Conservation (phyloP, 1,139 yeast genomes). For the Nadsonia commutata region DNA sequence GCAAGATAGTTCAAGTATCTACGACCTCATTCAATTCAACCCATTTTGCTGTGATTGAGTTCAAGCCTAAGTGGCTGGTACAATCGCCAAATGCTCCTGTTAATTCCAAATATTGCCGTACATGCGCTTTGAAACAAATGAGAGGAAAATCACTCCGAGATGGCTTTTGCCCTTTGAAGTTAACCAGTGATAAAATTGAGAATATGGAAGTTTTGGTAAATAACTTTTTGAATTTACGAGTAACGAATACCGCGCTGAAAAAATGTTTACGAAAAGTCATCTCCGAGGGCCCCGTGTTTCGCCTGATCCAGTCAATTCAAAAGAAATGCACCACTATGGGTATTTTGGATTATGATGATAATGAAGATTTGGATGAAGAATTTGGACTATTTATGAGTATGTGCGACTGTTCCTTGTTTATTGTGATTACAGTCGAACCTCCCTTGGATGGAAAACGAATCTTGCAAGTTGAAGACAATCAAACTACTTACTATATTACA, state of each 20-base stretch:
- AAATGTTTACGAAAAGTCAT: neutral
- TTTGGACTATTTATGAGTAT: neutral
- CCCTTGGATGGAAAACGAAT: conserved; percentile 3
- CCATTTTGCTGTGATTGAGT: neutral
- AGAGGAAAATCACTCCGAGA: conserved; percentile 2
- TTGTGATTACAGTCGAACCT: neutral
- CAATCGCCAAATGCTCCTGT: conserved; percentile 4
- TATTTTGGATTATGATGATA: neutral
- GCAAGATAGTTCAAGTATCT: neutral
- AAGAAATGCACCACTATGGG: neutral
- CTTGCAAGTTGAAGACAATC: conserved; percentile 1
- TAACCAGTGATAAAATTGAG: neutral
- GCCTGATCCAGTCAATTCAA: neutral
- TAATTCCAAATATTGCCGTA: conserved; percentile 2
- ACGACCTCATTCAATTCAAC: neutral
- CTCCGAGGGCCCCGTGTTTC: neutral
- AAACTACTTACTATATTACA: neutral
- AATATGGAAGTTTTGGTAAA: neutral
- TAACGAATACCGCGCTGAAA: too few species aligned
- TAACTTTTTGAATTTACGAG: too few species aligned
- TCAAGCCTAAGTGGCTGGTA: conserved; percentile 6
- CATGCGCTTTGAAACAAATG: conserved; percentile 4
- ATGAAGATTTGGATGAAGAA: neutral
- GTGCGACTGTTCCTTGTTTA: neutral
- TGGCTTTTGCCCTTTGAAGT: conserved; percentile 3